These are phyloP conservation scores for Licmophora abbreviata DNA, from an alignment of 108 stramenopile species.

Conservation along the genomic window DNA sequence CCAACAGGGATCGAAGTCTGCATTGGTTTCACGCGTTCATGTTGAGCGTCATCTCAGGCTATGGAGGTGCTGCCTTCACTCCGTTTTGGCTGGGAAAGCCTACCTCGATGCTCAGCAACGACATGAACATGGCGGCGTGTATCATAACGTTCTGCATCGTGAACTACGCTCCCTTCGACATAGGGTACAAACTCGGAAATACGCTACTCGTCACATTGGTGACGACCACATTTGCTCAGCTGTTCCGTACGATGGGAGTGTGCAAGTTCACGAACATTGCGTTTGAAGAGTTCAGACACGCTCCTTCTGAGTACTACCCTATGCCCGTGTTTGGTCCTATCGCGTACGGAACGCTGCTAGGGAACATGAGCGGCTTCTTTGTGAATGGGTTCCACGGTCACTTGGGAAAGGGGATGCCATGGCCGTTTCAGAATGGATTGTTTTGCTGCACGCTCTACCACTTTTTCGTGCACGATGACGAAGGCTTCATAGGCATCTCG, in stretches of 20 bases:
- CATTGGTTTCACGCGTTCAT: slow-evolving; percentile 78
- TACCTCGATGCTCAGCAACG: slow-evolving; percentile 65
- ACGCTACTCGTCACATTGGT: slow-evolving; percentile 35
- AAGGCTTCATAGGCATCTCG: slow-evolving; percentile 43
- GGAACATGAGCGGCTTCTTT: slow-evolving; percentile 78
- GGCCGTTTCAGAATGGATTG: slow-evolving; percentile 72
- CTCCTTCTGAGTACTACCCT: slow-evolving; percentile 66
- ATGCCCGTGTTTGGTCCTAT: slow-evolving; percentile 77
- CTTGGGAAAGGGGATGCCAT: slow-evolving; percentile 57
- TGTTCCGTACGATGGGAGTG: slow-evolving; percentile 63
- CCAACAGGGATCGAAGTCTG: slow-evolving; percentile 40
- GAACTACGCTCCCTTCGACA: slow-evolving; percentile 55
- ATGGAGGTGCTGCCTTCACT: slow-evolving; percentile 64
- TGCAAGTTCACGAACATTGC: slow-evolving; percentile 41
- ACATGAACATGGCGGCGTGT: slow-evolving; percentile 48
- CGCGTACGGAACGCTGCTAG: slow-evolving; percentile 55
- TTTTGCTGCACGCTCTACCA: slow-evolving; percentile 67
- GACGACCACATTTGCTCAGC: slow-evolving; percentile 37
- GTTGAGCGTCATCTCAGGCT: slow-evolving; percentile 43
- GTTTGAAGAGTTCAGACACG: slow-evolving; percentile 38
- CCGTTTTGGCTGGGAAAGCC: slow-evolving; percentile 79
- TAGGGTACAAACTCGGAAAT: slow-evolving; percentile 50
- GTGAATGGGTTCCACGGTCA: slow-evolving; percentile 62
- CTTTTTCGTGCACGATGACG: slow-evolving; percentile 58
- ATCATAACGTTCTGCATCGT: slow-evolving; percentile 50